These are phyloP conservation scores for Vicia faba DNA, from an alignment of 306 rosid genomes.

Conservation along the genomic window DNA sequence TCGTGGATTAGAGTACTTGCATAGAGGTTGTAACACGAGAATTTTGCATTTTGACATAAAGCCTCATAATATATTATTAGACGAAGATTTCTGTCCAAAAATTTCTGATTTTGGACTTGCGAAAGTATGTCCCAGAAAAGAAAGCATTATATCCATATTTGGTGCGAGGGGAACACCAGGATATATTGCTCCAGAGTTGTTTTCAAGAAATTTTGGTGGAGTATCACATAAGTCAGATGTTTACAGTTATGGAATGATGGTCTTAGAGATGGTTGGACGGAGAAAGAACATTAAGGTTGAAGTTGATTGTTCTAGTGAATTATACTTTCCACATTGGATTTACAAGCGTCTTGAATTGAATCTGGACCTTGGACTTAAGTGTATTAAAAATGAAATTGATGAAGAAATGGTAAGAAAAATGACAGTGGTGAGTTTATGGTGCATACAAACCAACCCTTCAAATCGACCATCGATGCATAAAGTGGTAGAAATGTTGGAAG, in stretches of 20 bases:
- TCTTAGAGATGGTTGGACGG: too few species aligned
- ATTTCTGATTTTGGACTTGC: too few species aligned
- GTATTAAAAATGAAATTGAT: constrained; percentile 32
- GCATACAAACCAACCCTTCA: constrained; percentile 43
- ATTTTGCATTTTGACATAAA: too few species aligned
- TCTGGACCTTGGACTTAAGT: constrained; percentile 19
- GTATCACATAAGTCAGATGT: too few species aligned
- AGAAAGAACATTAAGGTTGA: neutral
- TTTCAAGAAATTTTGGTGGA: neutral
- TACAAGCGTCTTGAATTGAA: constrained; percentile 41
- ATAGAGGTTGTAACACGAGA: too few species aligned
- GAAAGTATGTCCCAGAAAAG: too few species aligned
- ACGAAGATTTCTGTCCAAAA: too few species aligned
- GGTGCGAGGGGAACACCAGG: too few species aligned
- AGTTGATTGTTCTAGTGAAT: constrained; percentile 30
- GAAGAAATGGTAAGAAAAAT: constrained; percentile 37
- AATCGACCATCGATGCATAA: constrained; percentile 37
- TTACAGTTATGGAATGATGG: too few species aligned
- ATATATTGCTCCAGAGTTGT: neutral
- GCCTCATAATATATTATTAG: too few species aligned
- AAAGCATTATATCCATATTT: too few species aligned
- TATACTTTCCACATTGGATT: constrained; percentile 41
- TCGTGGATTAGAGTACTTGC: too few species aligned
- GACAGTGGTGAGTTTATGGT: constrained; percentile 44
- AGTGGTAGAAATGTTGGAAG: constrained; percentile 48